phyloP scores from a whole-genome alignment of 2,329 filamentous ascomycete genomes.

The Dothistroma septosporum region DNA sequence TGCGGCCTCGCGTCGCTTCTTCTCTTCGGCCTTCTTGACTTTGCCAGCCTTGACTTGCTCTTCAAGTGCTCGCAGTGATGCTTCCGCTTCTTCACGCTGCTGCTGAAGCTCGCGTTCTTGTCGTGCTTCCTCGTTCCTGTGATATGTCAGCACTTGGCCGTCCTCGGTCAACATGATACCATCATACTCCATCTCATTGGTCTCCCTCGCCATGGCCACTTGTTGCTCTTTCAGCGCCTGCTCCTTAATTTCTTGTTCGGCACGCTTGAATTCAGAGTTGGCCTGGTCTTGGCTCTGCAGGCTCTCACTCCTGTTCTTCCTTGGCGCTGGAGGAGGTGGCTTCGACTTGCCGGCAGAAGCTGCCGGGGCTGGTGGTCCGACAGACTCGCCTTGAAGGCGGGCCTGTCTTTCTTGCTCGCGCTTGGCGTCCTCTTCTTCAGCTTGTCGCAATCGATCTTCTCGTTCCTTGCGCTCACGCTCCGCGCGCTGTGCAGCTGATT shows the following conservation, averaged over 20 bases:
- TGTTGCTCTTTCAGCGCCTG: constrained; percentile 63
- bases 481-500: constrained; percentile 75
- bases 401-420: constrained; percentile 83
- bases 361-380: constrained; percentile 53
- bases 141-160: constrained; percentile 27
- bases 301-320: constrained; percentile 61
- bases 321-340: constrained; percentile 64
- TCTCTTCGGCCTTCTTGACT: constrained; percentile 93
- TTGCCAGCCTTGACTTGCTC: constrained; percentile 93
- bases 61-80: constrained; percentile 81
- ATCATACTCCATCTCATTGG: constrained; percentile 77
- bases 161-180: not conserved
- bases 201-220: constrained; percentile 69
- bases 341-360: constrained; percentile 42
- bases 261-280: constrained; percentile 56
- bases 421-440: constrained; percentile 88
- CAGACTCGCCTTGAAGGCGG: constrained; percentile 73
- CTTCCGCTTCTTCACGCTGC: constrained; percentile 75
- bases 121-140: constrained; percentile 65
- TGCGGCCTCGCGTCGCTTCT: constrained; percentile 84
- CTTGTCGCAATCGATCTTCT: constrained; percentile 79
- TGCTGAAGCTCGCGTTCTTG: constrained; percentile 77
- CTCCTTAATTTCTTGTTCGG: constrained; percentile 53
- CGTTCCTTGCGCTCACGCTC: constrained; percentile 86
- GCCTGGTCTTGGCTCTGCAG: constrained; percentile 48